These are phyloP conservation scores for Theileria annulata DNA, from an alignment of 169 alveolate species.

Conservation along the genomic window DNA sequence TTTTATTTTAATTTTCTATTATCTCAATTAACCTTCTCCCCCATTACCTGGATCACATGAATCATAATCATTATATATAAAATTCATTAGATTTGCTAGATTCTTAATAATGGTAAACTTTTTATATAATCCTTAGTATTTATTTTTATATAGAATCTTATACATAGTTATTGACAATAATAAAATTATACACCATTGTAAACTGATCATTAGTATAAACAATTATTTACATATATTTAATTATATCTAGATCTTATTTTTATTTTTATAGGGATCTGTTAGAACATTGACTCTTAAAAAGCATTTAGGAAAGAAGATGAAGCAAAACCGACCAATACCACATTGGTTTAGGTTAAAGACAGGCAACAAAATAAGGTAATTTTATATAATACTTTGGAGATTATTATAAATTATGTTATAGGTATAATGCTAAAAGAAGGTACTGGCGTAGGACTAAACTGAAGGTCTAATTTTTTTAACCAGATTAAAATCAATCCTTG, in stretches of 20 bases:
- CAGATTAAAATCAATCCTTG: conserved; percentile 4
- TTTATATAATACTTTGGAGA: not conserved
- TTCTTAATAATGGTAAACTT: conserved; percentile 1
- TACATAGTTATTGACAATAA: too few relatives aligned
- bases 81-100: not conserved
- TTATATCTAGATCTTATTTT: not conserved
- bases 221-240: not conserved
- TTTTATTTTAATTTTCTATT: too few relatives aligned
- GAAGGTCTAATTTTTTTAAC: conserved; percentile 78
- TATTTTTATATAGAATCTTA: too few relatives aligned
- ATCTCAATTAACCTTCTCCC: too few relatives aligned
- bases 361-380: conserved; percentile 89
- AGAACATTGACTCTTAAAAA: conserved; percentile 89
- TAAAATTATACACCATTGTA: too few relatives aligned
- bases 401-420: conserved; percentile 30
- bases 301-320: conserved; percentile 90
- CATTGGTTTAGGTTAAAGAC: conserved; percentile 94
- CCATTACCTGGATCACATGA: too few relatives aligned
- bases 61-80: too few relatives aligned
- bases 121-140: too few relatives aligned
- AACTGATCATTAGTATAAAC: too few relatives aligned
- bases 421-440: conserved; percentile 93
- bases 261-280: conserved; percentile 83
- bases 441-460: conserved; percentile 97
- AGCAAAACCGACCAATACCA: conserved; percentile 94